Conservation (phyloP, 2,329 filamentous ascomycete genomes). For the Claviceps sp. region DNA sequence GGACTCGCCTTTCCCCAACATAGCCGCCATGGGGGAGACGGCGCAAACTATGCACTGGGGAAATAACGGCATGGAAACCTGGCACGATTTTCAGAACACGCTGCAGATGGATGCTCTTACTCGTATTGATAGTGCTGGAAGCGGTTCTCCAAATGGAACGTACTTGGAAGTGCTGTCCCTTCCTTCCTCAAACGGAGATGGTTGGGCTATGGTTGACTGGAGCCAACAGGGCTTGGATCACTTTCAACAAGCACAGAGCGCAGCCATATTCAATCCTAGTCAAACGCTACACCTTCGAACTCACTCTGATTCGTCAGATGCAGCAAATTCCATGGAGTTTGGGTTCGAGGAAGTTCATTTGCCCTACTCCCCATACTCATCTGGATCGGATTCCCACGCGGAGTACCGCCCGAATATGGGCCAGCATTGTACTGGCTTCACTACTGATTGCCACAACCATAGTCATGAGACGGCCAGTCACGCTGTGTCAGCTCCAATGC, state of each 20-base stretch:
- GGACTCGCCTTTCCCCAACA: constrained; percentile 47
- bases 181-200: constrained; percentile 68
- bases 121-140: constrained; percentile 28
- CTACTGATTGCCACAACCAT: constrained; percentile 39
- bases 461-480: constrained; percentile 49
- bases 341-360: constrained; percentile 70
- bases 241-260: constrained; percentile 34
- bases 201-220: constrained; percentile 72
- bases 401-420: constrained; percentile 13
- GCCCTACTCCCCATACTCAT: constrained; percentile 69
- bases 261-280: constrained; percentile 79
- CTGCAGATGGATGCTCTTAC: constrained; percentile 38
- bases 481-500: constrained; percentile 51
- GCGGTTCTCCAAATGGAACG: constrained; percentile 33
- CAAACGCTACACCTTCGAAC: constrained; percentile 82
- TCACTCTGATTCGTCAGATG: constrained; percentile 74
- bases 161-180: constrained; percentile 80
- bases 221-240: constrained; percentile 58
- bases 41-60: constrained; percentile 47
- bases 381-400: constrained; percentile 54
- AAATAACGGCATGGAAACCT: constrained; percentile 51
- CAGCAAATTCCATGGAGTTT: constrained; percentile 52
- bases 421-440: constrained; percentile 46
- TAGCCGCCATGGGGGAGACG: constrained; percentile 43
- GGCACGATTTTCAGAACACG: constrained; percentile 62